Base-by-base conservation (phyloP, 345 rosid species). In the Gynandropsis gynandra region DNA sequence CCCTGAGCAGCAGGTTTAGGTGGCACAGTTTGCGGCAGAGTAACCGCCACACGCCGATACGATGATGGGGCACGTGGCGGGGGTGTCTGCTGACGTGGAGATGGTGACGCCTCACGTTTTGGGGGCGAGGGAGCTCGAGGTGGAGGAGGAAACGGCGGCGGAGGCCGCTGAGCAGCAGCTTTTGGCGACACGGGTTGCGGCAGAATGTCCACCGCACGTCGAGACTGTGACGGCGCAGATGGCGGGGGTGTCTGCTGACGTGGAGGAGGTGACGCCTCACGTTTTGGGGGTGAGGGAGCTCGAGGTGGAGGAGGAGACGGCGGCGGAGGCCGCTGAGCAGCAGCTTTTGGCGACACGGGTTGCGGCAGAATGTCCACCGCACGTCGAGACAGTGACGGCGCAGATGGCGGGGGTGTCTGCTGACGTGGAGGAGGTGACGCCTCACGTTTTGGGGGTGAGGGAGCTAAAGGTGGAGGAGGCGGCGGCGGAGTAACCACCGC, bases 101-200 rank as follows among this genome's bases (percentile, higher is more conserved):
- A n/a, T n/a, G n/a, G n/a, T n/a, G n/a, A n/a, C n/a, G n/a, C n/a
- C n/a, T n/a, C n/a, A n/a, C n/a, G n/a, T n/a, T n/a, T n/a, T n/a
- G n/a, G n/a, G n/a, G n/a, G n/a, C n/a, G n/a, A n/a, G n/a, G n/a
- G n/a, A n/a, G n/a, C n/a, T n/a, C n/a, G n/a, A n/a, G n/a, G n/a
- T n/a, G n/a, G n/a, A n/a, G 51, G 51, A 17, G 69, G 47, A 5
- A 40, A 43, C 8, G 51, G 13, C 33, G 61, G 29, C 5, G n/a
- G n/a, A n/a, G n/a, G n/a, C n/a, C n/a, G 7, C 18, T 13, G 59
- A 36, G 50, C 58, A 16, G 64, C 32, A 10, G 49, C 41, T 15
- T 37, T 66, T 10, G 71, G 62, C 1, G 61, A 56, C 47, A 61
- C 41, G 16, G 61, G 7, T 1, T 4, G n/a, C n/a, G n/a, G n/a